These are phyloP conservation scores for Leishmania major DNA, from an alignment of 208 protist genomes.

Conservation along the genomic window DNA sequence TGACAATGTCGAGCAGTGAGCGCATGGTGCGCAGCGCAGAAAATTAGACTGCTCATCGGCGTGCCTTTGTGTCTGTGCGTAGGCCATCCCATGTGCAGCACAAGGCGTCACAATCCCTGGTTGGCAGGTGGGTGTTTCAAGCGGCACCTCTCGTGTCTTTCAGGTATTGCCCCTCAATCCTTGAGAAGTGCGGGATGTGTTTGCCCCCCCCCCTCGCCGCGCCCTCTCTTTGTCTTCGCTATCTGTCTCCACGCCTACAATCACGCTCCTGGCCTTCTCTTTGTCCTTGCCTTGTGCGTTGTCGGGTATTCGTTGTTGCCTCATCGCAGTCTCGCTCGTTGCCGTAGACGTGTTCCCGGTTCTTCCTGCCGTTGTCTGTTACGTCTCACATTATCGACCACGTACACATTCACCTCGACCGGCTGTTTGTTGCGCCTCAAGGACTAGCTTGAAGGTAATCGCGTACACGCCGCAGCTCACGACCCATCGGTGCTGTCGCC, in stretches of 20 bases:
- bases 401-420: not conserved
- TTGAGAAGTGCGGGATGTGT: not conserved
- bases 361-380: not conserved
- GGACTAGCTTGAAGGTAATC: not conserved
- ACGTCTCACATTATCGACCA: not conserved
- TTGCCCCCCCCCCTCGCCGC: not conserved
- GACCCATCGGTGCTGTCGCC: not conserved
- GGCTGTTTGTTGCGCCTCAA: not conserved
- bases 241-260: not conserved
- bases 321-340: not conserved
- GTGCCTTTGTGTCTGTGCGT: not conserved
- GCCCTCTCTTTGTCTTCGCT: not conserved
- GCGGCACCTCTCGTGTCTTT: not conserved
- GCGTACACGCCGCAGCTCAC: not conserved
- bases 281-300: not conserved
- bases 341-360: not conserved
- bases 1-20: not conserved
- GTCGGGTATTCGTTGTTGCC: not conserved
- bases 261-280: not conserved
- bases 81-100: slow-evolving; percentile 11
- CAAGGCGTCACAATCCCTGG: not conserved
- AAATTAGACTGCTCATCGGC: not conserved
- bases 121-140: not conserved
- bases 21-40: not conserved
- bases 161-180: not conserved